Base-by-base conservation (phyloP, 192 early-diverging fungal genomes). In the Entrophospora sp. region DNA sequence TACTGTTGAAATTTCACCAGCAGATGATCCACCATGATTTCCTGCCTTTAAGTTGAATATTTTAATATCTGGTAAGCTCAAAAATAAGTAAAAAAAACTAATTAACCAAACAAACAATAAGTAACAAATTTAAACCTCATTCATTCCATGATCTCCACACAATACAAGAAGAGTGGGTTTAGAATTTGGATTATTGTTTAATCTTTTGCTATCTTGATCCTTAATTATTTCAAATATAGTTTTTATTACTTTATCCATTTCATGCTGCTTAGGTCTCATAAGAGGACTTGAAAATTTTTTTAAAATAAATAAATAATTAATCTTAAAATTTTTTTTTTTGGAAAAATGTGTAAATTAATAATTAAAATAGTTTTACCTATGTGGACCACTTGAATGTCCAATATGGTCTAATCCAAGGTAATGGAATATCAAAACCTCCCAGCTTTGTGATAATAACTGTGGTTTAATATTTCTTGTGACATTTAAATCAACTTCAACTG, bases 131-230 rank as follows among this genome's bases (percentile, higher is more conserved):
- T n/a, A n/a, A 43, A 83, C 79, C 66, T 88, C 84, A 67, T 89
- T 90, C 90, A 92, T 92, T 4, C 87, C 90, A 61, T 92, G 90
- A 69, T 92, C 90, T 42, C 90, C 90, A 64, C 88, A 79, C 4
- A 92, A 64, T n/a, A 92, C 79, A 63, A 92, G 75, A 40, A 92
- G 72, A 1, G 87, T 88, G 1, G 85, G 78, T 60, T 81, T 75
- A 16, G 83, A 75, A 28, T 42, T 57, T 12, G 38, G 16, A 51
- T 79, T 66, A 3, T 40, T 16, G 16, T 45, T n/a, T 31, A 72
- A 67, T 7, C 84, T 72, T 30, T 72, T 61, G 7, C 25, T 57
- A 61, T 86, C 84, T 36, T 81, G 76, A 34, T 60, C 53, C 0
- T 58, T 9, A 14, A 88, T 56, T 3, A 75, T 70, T 30, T 72